Conservation (phyloP, 2,329 filamentous ascomycete genomes). For the Blumeria graminis region DNA sequence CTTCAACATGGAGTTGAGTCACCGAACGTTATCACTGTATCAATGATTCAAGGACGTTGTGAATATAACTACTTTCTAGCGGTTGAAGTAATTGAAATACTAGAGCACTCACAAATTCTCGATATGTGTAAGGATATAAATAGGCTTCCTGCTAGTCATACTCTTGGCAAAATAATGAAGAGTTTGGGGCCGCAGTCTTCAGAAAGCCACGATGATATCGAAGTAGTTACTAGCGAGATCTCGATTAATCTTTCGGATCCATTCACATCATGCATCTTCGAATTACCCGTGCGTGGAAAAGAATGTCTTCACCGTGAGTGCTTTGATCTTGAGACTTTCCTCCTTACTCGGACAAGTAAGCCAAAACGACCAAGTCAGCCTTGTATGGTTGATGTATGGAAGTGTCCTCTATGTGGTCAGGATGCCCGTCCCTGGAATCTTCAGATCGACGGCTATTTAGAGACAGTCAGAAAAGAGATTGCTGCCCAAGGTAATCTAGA, state of each 20-base stretch:
- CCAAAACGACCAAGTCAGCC: conserved; percentile 26
- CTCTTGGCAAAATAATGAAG: conserved; percentile 30
- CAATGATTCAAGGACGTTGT: conserved; percentile 10
- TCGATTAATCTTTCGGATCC: conserved; percentile 42
- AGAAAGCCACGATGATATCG: conserved; percentile 33
- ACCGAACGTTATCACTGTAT: conserved; percentile 7
- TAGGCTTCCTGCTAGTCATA: conserved; percentile 22
- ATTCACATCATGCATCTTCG: conserved; percentile 39
- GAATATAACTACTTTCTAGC: conserved; percentile 33
- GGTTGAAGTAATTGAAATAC: conserved; percentile 42
- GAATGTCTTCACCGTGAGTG: conserved; percentile 61
- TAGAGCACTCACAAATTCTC: conserved; percentile 21
- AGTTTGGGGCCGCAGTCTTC: conserved; percentile 19
- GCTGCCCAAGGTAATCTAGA: conserved; percentile 22
- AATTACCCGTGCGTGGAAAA: conserved; percentile 44
- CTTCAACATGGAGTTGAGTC: conserved; percentile 4
- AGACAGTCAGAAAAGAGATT: conserved; percentile 32
- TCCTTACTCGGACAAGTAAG: conserved; percentile 32
- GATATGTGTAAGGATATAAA: conserved; percentile 16
- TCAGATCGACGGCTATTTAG: conserved; percentile 49
- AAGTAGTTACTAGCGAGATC: conserved; percentile 31
- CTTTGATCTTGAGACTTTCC: conserved; percentile 69
- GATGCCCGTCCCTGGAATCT: conserved; percentile 57
- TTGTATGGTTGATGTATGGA: conserved; percentile 47
- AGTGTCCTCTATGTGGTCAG: conserved; percentile 56